phyloP scores from a whole-genome alignment of 345 rosid genomes.

The Camelina sativa region DNA sequence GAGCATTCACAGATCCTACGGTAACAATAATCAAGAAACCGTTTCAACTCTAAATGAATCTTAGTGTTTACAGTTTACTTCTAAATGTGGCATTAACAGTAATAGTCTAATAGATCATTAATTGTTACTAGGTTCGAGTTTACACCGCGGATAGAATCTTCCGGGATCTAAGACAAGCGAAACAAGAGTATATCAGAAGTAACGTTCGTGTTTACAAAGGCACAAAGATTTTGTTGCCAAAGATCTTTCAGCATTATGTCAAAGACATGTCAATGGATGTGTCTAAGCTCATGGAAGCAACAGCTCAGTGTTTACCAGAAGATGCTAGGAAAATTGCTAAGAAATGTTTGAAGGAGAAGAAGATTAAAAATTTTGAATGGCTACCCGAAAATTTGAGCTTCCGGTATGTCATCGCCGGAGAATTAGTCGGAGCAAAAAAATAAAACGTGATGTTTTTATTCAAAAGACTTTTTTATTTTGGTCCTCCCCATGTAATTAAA shows the following conservation, averaged over 20 bases:
- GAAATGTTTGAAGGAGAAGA: constrained; percentile 58
- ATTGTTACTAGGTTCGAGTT: constrained; percentile 59
- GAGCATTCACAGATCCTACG: constrained; percentile 73
- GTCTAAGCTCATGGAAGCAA: constrained; percentile 49
- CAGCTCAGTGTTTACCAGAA: constrained; percentile 56
- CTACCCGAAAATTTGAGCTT: constrained; percentile 66
- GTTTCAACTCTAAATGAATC: not conserved
- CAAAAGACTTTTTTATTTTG: not conserved
- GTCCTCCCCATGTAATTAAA: constrained; percentile 36
- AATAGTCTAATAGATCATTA: not conserved
- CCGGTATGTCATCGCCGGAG: constrained; percentile 67
- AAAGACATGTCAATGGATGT: constrained; percentile 69
- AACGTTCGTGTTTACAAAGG: constrained; percentile 65
- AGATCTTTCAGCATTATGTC: constrained; percentile 59
- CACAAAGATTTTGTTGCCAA: constrained; percentile 67
- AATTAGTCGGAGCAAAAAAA: constrained; percentile 48
- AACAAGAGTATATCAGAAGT: constrained; percentile 62
- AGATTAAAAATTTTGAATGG: constrained; percentile 64
- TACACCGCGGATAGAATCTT: constrained; percentile 68
- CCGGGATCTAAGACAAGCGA: constrained; percentile 63
- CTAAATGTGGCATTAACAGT: not conserved
- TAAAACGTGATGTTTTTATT: constrained; percentile 23
- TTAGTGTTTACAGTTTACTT: not conserved
- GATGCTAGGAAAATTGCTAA: constrained; percentile 56
- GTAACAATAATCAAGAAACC: constrained; percentile 41